A percentile compares a stretch with the other conserved stretches of the same genome.
These are phyloP conservation scores for Metroxylon sagu DNA, from an alignment of 176 grass and related monocot species.

Conservation along the genomic window DNA sequence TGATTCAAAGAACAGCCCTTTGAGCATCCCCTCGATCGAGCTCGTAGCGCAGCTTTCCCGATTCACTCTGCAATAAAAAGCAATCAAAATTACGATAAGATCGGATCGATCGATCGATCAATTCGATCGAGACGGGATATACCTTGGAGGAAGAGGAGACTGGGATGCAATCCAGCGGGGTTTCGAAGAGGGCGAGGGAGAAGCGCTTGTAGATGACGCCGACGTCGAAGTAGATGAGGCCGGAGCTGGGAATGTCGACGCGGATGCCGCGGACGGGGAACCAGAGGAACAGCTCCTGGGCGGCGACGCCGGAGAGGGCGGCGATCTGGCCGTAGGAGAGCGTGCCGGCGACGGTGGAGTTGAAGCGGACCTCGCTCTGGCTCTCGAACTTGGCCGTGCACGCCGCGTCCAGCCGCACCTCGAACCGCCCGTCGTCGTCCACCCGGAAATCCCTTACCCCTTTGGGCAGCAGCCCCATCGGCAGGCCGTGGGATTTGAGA, in stretches of 20 bases:
- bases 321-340: constrained; percentile 8
- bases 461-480: constrained; percentile 7
- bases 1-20: too few species aligned
- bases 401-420: background rate
- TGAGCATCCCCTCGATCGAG: too few species aligned
- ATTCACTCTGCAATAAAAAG: too few species aligned
- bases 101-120: too few species aligned
- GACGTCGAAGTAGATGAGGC: constrained; percentile 16
- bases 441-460: background rate
- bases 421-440: constrained; percentile 4
- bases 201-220: constrained; percentile 11
- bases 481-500: constrained; percentile 1
- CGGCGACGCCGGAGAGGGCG: constrained; percentile 4
- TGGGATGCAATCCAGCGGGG: background rate
- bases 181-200: constrained; percentile 13
- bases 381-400: constrained; percentile 11
- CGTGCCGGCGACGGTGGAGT: constrained; percentile 6
- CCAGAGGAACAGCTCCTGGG: constrained; percentile 16
- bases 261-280: constrained; percentile 10
- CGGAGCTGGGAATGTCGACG: background rate
- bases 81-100: too few species aligned
- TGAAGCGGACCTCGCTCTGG: constrained; percentile 6
- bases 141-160: background rate
- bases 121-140: too few species aligned
- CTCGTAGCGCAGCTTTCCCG: too few species aligned